Evolutionary conservation across 2,329 filamentous ascomycete species (phyloP).

Genomic region (Curvularia sp.): DNA sequence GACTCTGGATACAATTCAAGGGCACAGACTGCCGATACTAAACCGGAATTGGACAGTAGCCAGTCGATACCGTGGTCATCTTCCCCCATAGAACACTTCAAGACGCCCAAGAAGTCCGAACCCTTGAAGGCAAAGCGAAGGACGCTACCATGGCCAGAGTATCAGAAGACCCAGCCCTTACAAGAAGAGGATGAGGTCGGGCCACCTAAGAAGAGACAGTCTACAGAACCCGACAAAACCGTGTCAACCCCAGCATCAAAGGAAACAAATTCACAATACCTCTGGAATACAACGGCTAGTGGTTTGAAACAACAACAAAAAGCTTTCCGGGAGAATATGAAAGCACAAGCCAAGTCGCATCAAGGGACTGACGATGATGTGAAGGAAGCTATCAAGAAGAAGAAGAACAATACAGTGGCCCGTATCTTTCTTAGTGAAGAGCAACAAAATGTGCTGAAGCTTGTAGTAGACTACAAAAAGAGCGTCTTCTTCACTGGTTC

Average conservation of each 20-base stretch:
- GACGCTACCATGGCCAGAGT: conserved; percentile 66
- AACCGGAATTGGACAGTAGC: conserved; percentile 56
- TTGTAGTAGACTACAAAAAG: conserved; percentile 80
- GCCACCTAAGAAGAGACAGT: conserved; percentile 41
- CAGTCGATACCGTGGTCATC: conserved; percentile 75
- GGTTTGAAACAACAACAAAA: conserved; percentile 80
- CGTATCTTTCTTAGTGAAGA: conserved; percentile 81
- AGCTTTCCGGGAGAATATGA: conserved; percentile 69
- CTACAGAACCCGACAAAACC: conserved; percentile 46
- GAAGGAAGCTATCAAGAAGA: conserved; percentile 54
- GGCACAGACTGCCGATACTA: conserved; percentile 26
- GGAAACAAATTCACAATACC: conserved; percentile 49
- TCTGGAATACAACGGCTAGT: conserved; percentile 78
- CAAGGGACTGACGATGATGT: conserved; percentile 56
- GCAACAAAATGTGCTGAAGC: conserved; percentile 80
- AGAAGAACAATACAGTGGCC: conserved; percentile 56
- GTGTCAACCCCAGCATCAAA: conserved; percentile 57
- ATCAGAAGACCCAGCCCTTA: conserved; percentile 42
- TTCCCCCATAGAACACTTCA: conserved; percentile 61
- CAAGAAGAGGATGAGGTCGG: conserved; percentile 26
- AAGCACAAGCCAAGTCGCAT: conserved; percentile 57
- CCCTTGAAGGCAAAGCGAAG: conserved; percentile 26
- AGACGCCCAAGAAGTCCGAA: conserved; percentile 37
- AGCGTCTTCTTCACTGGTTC: conserved; percentile 99
- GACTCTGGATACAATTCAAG: conserved; percentile 41